These are phyloP conservation scores for Prunella vulgaris DNA, from an alignment of 257 asterid genomes.

Conservation along the genomic window DNA sequence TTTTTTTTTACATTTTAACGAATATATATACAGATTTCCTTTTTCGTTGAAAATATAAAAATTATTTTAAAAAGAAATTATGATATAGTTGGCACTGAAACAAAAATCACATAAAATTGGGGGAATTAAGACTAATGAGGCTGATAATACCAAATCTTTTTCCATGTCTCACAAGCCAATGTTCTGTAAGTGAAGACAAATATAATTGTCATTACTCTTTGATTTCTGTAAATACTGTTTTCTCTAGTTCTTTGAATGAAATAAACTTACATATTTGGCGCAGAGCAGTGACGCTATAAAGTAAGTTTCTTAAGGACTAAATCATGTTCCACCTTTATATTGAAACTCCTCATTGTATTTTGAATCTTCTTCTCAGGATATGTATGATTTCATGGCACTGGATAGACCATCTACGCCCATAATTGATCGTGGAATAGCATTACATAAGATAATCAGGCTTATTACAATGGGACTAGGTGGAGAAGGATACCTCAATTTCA, in stretches of 20 bases:
- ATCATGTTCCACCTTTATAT: neutral
- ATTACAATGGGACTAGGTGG: conserved; percentile 99
- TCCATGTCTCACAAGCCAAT: conserved; percentile 9
- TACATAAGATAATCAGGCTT: conserved; percentile 98
- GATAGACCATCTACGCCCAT: conserved; percentile 88
- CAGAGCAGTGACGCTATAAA: neutral
- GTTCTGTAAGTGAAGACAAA: neutral
- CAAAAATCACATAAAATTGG: neutral
- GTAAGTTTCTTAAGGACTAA: conserved; percentile 1
- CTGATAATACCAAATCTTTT: neutral
- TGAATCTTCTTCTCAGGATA: conserved; percentile 57
- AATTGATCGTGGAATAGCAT: conserved; percentile 96
- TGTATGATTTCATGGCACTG: conserved; percentile 98
- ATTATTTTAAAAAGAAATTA: neutral
- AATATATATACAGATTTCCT: neutral
- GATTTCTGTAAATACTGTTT: neutral
- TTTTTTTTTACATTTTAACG: neutral
- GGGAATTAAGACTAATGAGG: conserved; percentile 2
- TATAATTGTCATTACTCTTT: neutral
- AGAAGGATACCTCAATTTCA: conserved; percentile 96
- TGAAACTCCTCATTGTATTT: conserved; percentile 12
- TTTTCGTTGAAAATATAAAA: neutral
- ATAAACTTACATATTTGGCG: neutral
- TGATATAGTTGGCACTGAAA: neutral
- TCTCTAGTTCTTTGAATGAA: neutral